Evolutionary conservation across 164 flowering plant genomes (phyloP).

Genomic region (Vitis labrusca): DNA sequence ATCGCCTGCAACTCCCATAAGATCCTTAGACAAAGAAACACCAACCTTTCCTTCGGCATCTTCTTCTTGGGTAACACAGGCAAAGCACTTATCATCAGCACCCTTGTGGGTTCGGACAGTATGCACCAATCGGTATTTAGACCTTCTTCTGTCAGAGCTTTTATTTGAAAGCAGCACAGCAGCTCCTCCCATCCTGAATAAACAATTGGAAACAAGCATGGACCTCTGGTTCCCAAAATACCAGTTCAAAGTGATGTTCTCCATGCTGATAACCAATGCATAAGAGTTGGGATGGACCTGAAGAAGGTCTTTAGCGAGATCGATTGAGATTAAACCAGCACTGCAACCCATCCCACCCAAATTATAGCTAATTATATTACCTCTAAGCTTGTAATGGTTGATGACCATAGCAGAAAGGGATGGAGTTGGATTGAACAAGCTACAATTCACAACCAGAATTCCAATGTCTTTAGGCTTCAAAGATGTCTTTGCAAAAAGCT

Average conservation of each 20-base stretch:
- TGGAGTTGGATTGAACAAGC: constrained; percentile 46
- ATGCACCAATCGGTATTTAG: constrained; percentile 34
- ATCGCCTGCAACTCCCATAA: constrained; percentile 47
- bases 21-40: constrained; percentile 39
- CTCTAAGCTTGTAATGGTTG: constrained; percentile 46
- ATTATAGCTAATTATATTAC: constrained; percentile 36
- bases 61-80: constrained; percentile 42
- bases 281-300: constrained; percentile 44
- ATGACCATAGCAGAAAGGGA: constrained; percentile 44
- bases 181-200: constrained; percentile 44
- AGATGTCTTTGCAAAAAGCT: constrained; percentile 38
- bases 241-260: constrained; percentile 50
- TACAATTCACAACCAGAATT: constrained; percentile 41
- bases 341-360: constrained; percentile 52
- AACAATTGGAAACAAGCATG: constrained; percentile 40
- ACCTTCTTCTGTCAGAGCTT: constrained; percentile 35
- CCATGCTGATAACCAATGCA: constrained; percentile 46
- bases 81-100: constrained; percentile 41
- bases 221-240: constrained; percentile 39
- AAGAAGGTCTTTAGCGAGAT: constrained; percentile 43
- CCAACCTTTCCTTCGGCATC: constrained; percentile 36
- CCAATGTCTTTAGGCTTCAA: constrained; percentile 47
- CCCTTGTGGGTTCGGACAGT: constrained; percentile 46
- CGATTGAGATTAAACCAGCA: constrained; percentile 41
- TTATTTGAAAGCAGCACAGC: constrained; percentile 43